phyloP scores from a whole-genome alignment of 305 asterid species.

The Fraxinus platypoda region DNA sequence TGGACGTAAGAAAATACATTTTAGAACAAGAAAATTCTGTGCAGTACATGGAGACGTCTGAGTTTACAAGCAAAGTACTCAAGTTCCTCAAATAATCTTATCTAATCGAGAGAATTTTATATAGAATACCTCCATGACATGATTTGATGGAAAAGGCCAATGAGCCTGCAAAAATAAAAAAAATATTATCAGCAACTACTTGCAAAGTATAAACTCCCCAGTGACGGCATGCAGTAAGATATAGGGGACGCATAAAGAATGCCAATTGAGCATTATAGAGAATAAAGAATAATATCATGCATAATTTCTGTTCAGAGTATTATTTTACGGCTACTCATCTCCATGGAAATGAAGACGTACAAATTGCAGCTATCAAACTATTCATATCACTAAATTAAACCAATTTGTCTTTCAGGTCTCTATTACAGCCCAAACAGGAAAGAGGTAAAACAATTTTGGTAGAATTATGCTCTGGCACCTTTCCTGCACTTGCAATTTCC shows the following conservation, averaged over 20 bases:
- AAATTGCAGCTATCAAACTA: not conserved
- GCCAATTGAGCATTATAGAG: not conserved
- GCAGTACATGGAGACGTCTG: not conserved
- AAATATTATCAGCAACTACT: slow-evolving; percentile 4
- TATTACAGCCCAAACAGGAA: not conserved
- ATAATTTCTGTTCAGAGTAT: not conserved
- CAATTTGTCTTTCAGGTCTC: not conserved
- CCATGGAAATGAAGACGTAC: not conserved
- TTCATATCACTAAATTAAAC: not conserved
- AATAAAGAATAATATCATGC: not conserved
- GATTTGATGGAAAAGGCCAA: slow-evolving; percentile 93
- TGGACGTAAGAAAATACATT: not conserved
- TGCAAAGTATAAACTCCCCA: not conserved
- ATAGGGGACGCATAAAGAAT: not conserved
- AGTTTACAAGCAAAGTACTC: not conserved
- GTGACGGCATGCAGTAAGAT: not conserved
- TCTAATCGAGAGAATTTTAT: slow-evolving; percentile 13
- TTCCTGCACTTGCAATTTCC: not conserved
- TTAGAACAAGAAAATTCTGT: not conserved
- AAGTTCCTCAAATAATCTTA: slow-evolving; percentile 6
- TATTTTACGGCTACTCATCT: not conserved
- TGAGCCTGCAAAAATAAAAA: slow-evolving; percentile 59
- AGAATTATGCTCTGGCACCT: not conserved
- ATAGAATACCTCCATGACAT: slow-evolving; percentile 76
- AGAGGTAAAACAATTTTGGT: not conserved